A percentile compares a stretch with the other conserved stretches of the same genome.
These are phyloP conservation scores for Phytophthora melonis DNA, from an alignment of 352 stramenopile species.

Conservation along the genomic window DNA sequence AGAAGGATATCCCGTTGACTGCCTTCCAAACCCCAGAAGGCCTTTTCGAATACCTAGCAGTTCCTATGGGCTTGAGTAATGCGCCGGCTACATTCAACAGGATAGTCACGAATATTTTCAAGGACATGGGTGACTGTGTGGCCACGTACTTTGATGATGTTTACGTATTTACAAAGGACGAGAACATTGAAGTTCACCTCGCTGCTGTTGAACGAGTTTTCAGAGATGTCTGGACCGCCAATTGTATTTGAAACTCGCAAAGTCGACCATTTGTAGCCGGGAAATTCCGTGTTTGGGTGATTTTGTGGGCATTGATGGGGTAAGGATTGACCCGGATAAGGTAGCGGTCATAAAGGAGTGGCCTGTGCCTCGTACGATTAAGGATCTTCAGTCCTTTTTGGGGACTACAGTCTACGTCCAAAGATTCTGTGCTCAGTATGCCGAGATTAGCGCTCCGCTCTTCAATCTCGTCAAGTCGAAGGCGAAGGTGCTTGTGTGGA, in stretches of 20 bases:
- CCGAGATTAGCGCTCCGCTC: slow-evolving; percentile 5
- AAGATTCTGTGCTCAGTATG: background rate
- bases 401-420: slow-evolving; percentile 6
- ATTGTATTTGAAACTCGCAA: slow-evolving; percentile 10
- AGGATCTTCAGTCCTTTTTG: slow-evolving; percentile 6
- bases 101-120: no score
- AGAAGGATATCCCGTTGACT: no score
- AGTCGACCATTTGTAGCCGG: slow-evolving; percentile 13
- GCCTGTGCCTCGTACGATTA: slow-evolving; percentile 1
- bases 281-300: slow-evolving; percentile 11
- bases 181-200: background rate
- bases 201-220: slow-evolving; percentile 1
- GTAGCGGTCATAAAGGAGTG: background rate
- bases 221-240: slow-evolving; percentile 1
- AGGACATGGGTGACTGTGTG: background rate
- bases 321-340: slow-evolving; percentile 17
- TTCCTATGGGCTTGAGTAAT: no score
- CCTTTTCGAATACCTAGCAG: no score
- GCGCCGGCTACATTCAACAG: no score
- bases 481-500: slow-evolving; percentile 8
- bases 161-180: slow-evolving; percentile 6
- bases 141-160: slow-evolving; percentile 10
- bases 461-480: slow-evolving; percentile 16
- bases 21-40: no score
- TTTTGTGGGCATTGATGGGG: slow-evolving; percentile 6